Evolutionary conservation across 1,284 basidiomycete species (phyloP).

Genomic region (Coniophora puteana): DNA sequence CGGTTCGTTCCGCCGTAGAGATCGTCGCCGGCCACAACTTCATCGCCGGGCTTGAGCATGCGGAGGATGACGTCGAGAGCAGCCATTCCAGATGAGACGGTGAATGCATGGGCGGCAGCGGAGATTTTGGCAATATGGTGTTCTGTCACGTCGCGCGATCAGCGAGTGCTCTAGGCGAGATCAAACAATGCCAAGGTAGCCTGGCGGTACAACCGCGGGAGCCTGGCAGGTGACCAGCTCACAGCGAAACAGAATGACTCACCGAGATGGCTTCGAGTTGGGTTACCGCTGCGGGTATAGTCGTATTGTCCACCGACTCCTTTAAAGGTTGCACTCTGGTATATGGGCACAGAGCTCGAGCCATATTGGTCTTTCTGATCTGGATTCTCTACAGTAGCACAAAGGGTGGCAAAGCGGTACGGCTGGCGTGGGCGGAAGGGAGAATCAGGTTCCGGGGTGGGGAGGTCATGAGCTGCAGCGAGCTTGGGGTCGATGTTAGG

Average conservation of each 20-base stretch:
- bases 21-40: constrained; percentile 96
- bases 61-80: constrained; percentile 95
- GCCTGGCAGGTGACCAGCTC: too few species aligned
- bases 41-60: constrained; percentile 90
- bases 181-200: background rate
- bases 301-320: constrained; percentile 90
- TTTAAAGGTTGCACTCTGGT: constrained; percentile 98
- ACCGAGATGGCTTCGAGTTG: constrained; percentile 93
- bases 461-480: constrained; percentile 39
- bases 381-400: constrained; percentile 88
- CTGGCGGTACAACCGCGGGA: too few species aligned
- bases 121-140: constrained; percentile 96
- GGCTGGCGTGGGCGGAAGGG: constrained; percentile 62
- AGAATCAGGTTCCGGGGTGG: constrained; percentile 76
- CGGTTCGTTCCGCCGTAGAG: constrained; percentile 98
- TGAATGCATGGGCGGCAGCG: constrained; percentile 83
- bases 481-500: constrained; percentile 17
- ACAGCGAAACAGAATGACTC: constrained; percentile 32
- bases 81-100: constrained; percentile 97
- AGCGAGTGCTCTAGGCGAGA: constrained; percentile 4
- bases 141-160: constrained; percentile 63
- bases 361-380: constrained; percentile 95
- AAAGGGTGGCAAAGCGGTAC: constrained; percentile 81
- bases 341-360: constrained; percentile 93
- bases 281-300: constrained; percentile 95